Base-by-base conservation (phyloP, 2,329 filamentous ascomycete species). In the Fusarium multiceps region DNA sequence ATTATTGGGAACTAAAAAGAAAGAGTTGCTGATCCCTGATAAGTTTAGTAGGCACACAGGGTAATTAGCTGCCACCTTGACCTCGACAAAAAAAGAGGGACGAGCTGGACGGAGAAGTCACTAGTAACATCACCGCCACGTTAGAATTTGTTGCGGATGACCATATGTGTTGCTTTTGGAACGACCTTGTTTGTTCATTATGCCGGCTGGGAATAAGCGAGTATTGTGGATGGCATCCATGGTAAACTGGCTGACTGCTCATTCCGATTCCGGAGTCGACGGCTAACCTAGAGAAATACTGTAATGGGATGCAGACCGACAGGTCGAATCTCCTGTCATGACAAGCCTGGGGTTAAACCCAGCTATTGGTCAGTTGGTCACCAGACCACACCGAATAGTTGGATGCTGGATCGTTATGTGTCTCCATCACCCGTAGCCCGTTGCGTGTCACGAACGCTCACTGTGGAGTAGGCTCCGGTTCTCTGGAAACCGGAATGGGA, bases 391-490 rank as follows among this genome's bases (percentile, higher is more conserved):
- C 67, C 72, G 66, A 66, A 56, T 66, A 59, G 58, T 60, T 64
- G 64, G 70, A 61, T 71, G 63, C 63, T 59, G 72, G 69, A 76
- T 77, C 61, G 63, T 69, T 67, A 61, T 59, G 66, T 69, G 67
- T 69, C 67, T 48, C 27, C 18, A 45, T 54, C 25, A 18, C 63
- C 46, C 58, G 30, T 66, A 67, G 57, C 66, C 68, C 62, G 66
- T 71, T 69, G 66, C 55, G 69, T 68, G 64, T 71, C 68, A 75
- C 66, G 72, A 77, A 76, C 73, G 64, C 68, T 68, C 58, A 50
- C 40, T 66, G 76, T 76, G 77, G 75, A 75, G 72, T 60, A 48
- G 72, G 72, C 75, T 78, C 72, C 77, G 77, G 74, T 72, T 75
- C 68, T 77, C 76, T 78, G 77, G 77, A 72, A 78, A 74, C 61